Evolutionary conservation across 2,329 filamentous ascomycete genomes (phyloP), one percentile per base, ranked within the genome.

Genomic region (Huntiella bhutanensis): DNA sequence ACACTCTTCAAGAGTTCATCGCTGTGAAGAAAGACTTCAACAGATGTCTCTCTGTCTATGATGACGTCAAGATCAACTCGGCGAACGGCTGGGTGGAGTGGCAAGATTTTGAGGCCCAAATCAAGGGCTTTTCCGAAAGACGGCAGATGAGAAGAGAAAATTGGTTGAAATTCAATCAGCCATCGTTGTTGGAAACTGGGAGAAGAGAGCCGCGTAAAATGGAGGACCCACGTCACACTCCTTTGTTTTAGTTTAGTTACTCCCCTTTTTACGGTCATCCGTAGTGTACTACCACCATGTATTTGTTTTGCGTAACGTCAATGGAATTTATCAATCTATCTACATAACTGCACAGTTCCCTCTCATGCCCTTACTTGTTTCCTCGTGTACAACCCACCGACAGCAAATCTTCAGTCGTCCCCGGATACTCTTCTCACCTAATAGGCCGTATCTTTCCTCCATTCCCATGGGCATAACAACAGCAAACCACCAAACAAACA

Each of bases 401-500:
- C 80, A 82, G 51, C 82, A 84, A 43, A 93, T 80, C 64, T 93
- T 92, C 47, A 94, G 61, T 48, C 87, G 68, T 55, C 86, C 77
- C 50, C 87, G 69, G 4, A 93, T 84, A 53, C 82, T 88, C 3
- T 69, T 77, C 4, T 80, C 81, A 10, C 68, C 68, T 11, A 95
- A 62, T 15, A 95, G 63, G 10, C 71, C 68, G 53, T 93, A 92
- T 58, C 88, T 92, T 55, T 91, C 80, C 22, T 75, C 65, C 19
- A 91, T 82, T 11, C 73, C 70, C 34, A 91, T 76, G 0, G 85
- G 85, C 10, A 93, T 61, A 15, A 91, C 77, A 55, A 76, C 83
- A 7, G 82, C 86, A 53, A 94, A 80, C 87, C 87, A 95, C 70
- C 86, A 94, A 0, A 86, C 82, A 53, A 94, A 91, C 1, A 75